These are phyloP conservation scores for Musa acuminata DNA, from an alignment of 176 grass and related monocot genomes.

Conservation along the genomic window DNA sequence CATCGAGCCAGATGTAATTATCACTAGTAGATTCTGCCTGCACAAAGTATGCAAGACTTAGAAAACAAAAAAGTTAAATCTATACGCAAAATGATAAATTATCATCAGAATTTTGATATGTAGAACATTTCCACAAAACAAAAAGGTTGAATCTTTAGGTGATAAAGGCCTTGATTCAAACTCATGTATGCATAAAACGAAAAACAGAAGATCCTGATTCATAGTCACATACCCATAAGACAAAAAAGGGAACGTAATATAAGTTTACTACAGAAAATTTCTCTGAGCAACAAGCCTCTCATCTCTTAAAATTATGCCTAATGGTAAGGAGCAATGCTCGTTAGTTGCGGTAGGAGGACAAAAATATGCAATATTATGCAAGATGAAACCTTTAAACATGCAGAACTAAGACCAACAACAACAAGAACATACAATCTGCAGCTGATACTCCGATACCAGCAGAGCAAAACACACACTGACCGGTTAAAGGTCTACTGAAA, in stretches of 20 bases:
- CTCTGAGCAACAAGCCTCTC: too few relatives aligned
- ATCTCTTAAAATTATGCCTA: too few relatives aligned
- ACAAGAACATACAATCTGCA: neutral
- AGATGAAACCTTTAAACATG: neutral
- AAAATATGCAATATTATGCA: neutral
- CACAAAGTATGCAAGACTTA: neutral
- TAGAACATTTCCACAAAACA: too few relatives aligned
- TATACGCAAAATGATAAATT: neutral
- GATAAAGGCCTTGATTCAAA: neutral
- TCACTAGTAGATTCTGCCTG: neutral
- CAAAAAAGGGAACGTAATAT: too few relatives aligned
- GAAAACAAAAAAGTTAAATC: neutral
- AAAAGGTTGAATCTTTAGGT: neutral
- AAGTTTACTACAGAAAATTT: too few relatives aligned
- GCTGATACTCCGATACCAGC: neutral
- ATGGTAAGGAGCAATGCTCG: neutral
- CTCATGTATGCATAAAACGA: too few relatives aligned
- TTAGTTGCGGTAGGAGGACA: neutral
- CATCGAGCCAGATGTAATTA: slow-evolving; percentile 25
- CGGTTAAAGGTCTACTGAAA: neutral
- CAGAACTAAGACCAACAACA: neutral
- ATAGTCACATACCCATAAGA: too few relatives aligned
- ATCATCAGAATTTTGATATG: neutral
- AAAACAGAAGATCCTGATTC: too few relatives aligned
- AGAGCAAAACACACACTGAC: neutral